Evolutionary conservation across 306 rosid species (phyloP), one percentile per base, ranked within the genome.

Genomic region (Fagus crenata): DNA sequence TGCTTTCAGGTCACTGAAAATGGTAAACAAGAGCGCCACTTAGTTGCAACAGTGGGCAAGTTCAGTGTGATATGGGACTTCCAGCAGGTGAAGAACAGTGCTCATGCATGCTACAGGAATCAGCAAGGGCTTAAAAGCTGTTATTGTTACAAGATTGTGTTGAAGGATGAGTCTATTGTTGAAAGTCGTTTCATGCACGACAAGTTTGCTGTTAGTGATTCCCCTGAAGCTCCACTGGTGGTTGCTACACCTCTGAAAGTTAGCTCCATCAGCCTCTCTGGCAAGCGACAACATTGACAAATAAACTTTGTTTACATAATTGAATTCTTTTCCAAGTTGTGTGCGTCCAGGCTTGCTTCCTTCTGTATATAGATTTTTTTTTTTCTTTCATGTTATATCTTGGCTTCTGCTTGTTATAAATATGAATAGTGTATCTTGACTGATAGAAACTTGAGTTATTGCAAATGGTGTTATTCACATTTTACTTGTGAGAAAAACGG

Each of bases 61-160:
- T 93, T 93, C 75, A 91, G 98, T n/a, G 97, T 93, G 82, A 90
- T 93, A 84, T 93, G 98, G 98, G 96, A 93, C 81, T 91, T 93
- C 83, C 98, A 91, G 88, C 93, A 70, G 77, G 98, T 93, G 76
- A 93, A 90, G 84, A 91, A 90, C 85, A 91, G 86, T 82, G 92
- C 87, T 49, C 98, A 93, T 71, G 89, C 81, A 39, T 93, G 98
- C 75, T 91, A 93, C 83, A 58, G 89, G 78, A 93, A 89, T 82
- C 96, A 90, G 81, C 89, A 93, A 90, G 98, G 98, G n/a, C 91
- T 91, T 75, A 93, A 91, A 84, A 90, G 97, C 86, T 93, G 98
- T 79, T 93, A 93, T 83, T 93, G 97, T 73, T 91, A 93, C 72
- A 93, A 93, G 89, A 93, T 89, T 55, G 75, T 93, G 43, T 63